Conservation (phyloP, 2,329 filamentous ascomycete genomes). For the Colletotrichum liriopes region DNA sequence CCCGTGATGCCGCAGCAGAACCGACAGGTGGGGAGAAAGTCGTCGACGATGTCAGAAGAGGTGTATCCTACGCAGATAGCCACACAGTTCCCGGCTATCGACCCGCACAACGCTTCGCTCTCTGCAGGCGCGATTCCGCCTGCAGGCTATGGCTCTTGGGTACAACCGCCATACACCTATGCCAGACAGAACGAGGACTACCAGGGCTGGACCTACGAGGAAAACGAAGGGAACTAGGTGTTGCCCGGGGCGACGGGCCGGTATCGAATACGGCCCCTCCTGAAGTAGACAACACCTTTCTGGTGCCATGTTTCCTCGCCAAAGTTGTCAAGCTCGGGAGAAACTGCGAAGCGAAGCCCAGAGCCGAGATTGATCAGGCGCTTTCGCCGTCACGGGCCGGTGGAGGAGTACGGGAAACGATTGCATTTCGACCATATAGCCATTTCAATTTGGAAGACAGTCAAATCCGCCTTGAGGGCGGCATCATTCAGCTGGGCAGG, state of each 20-base stretch:
- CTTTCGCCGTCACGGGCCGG: neutral
- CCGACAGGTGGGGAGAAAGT: constrained; percentile 61
- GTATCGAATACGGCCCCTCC: neutral
- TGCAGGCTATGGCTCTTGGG: constrained; percentile 60
- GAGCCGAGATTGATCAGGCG: neutral
- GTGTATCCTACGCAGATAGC: constrained; percentile 60
- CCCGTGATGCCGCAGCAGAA: constrained; percentile 56
- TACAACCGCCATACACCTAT: constrained; percentile 61
- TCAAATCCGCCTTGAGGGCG: constrained; percentile 19
- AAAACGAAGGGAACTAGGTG: constrained; percentile 28
- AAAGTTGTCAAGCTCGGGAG: neutral
- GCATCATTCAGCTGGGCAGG: constrained; percentile 8
- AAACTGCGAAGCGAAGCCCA: neutral
- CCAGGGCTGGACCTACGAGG: constrained; percentile 56
- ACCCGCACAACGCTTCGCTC: constrained; percentile 54
- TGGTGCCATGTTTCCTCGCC: neutral
- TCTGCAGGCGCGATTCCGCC: constrained; percentile 57
- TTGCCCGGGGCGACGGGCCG: neutral
- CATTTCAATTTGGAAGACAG: constrained; percentile 16
- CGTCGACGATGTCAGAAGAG: constrained; percentile 58
- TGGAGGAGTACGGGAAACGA: neutral
- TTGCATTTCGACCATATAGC: neutral
- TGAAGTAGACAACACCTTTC: neutral
- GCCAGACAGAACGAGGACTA: constrained; percentile 56
- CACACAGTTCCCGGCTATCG: constrained; percentile 55